A percentile compares a stretch with the other conserved stretches of the same genome.
Conservation (phyloP, 2,329 filamentous ascomycete genomes). For the Verticillium klebahnii region DNA sequence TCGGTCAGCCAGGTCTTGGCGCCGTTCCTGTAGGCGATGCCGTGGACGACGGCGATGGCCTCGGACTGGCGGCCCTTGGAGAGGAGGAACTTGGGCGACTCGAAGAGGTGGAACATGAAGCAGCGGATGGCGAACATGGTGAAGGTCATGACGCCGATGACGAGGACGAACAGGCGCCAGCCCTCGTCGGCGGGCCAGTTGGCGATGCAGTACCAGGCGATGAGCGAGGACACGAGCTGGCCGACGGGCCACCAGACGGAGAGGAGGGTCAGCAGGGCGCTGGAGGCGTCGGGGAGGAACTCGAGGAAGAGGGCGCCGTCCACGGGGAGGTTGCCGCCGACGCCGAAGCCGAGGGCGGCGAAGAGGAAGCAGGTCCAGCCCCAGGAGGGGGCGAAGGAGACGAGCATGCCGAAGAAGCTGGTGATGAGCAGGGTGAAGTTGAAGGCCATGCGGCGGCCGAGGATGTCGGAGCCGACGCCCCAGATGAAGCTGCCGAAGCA, state of each 20-base stretch:
- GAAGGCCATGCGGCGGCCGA: conserved; percentile 77
- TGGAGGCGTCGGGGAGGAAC: conserved; percentile 72
- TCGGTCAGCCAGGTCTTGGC: conserved; percentile 72
- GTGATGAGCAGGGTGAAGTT: conserved; percentile 74
- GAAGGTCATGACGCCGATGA: conserved; percentile 69
- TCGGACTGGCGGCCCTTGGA: conserved; percentile 72
- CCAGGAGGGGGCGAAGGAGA: conserved; percentile 67
- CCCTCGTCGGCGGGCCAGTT: conserved; percentile 64
- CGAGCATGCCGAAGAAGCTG: conserved; percentile 66
- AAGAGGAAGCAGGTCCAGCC: conserved; percentile 56
- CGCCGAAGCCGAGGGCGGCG: conserved; percentile 60
- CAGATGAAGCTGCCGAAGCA: conserved; percentile 76
- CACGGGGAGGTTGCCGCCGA: conserved; percentile 73
- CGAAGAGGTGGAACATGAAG: conserved; percentile 75
- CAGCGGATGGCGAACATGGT: conserved; percentile 75
- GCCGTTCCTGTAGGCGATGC: conserved; percentile 68
- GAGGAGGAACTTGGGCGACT: conserved; percentile 81
- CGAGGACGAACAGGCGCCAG: conserved; percentile 71
- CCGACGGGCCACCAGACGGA: conserved; percentile 86
- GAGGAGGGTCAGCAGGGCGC: conserved; percentile 70
- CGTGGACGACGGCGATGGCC: conserved; percentile 75
- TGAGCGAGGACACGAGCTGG: conserved; percentile 65
- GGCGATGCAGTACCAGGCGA: conserved; percentile 74
- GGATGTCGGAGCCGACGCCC: conserved; percentile 73
- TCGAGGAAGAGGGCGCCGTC: conserved; percentile 81